Percentiles rank a stretch among this genome's conserved stretches.
Conservation (phyloP, 202 grass and related monocot species). For the Setaria viridis region DNA sequence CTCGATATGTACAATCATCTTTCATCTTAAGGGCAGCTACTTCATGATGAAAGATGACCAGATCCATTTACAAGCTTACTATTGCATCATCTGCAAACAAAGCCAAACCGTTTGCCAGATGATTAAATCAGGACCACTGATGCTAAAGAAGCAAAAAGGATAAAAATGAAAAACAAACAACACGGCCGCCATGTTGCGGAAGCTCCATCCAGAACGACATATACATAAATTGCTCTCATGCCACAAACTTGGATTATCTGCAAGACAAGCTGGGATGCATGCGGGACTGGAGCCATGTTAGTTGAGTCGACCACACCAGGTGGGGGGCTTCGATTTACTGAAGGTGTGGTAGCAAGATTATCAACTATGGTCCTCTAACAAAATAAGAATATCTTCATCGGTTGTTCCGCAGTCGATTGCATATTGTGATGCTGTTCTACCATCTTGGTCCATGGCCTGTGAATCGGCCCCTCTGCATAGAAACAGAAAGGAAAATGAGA, state of each 20-base stretch:
- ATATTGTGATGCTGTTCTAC: constrained; percentile 83
- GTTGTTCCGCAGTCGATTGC: constrained; percentile 68
- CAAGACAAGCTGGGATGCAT: background rate
- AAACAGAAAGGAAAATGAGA: constrained; percentile 39
- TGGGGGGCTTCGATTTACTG: constrained; percentile 27
- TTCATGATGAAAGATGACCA: constrained; percentile 41
- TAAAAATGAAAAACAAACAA: background rate
- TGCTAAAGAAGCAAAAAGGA: background rate
- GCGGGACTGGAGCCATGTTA: constrained; percentile 26
- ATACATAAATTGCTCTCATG: constrained; percentile 37
- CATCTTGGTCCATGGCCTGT: constrained; percentile 69
- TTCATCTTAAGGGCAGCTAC: constrained; percentile 40
- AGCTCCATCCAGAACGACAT: constrained; percentile 45
- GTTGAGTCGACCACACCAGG: background rate
- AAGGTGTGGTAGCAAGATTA: constrained; percentile 43
- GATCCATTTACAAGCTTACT: constrained; percentile 72
- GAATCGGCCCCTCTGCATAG: constrained; percentile 76
- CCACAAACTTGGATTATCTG: constrained; percentile 30
- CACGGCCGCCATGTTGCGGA: constrained; percentile 1
- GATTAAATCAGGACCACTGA: constrained; percentile 36
- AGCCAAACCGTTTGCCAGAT: constrained; percentile 36
- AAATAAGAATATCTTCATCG: constrained; percentile 77
- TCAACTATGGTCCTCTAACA: constrained; percentile 83
- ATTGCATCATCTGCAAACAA: constrained; percentile 59
- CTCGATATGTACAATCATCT: constrained; percentile 55